Evolutionary conservation across 163 green algal genomes (phyloP).

Genomic region (Chloroidium sp.): DNA sequence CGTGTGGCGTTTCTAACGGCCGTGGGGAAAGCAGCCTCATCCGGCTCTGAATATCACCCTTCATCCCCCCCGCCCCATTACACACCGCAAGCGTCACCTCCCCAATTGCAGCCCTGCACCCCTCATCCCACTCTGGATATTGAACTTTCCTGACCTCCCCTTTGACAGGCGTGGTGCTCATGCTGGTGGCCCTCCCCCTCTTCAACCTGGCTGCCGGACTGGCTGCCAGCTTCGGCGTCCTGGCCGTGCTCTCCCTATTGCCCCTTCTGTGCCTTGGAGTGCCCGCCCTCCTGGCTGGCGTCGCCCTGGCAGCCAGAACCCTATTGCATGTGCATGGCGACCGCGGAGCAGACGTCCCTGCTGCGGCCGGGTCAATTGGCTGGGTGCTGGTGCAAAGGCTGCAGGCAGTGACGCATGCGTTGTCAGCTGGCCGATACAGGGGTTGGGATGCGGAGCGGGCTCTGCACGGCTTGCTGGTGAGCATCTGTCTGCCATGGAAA

Average conservation of each 20-base stretch:
- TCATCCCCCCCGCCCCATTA: no score
- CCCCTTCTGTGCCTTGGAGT: not conserved
- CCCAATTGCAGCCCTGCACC: no score
- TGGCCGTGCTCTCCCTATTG: not conserved
- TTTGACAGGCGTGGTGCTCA: slow-evolving; percentile 1
- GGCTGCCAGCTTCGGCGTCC: not conserved
- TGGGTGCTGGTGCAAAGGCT: slow-evolving; percentile 2
- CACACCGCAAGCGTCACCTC: no score
- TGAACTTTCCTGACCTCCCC: no score
- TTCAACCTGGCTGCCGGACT: not conserved
- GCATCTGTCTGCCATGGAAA: no score
- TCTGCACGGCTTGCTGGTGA: not conserved
- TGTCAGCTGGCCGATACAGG: not conserved
- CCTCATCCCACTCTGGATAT: no score
- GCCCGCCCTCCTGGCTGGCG: not conserved
- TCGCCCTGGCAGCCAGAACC: slow-evolving; percentile 1
- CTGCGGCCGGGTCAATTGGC: not conserved
- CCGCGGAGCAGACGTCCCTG: not conserved
- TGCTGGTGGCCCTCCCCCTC: not conserved
- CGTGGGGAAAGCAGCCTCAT: no score
- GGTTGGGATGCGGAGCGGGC: not conserved
- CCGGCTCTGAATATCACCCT: no score
- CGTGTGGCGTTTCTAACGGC: no score
- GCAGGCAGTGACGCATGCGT: slow-evolving; percentile 4
- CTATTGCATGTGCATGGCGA: not conserved